Evolutionary conservation across 768 basidiomycete genomes (phyloP), one percentile per base, ranked within the genome.

Genomic region (Lactifluus pinguis): DNA sequence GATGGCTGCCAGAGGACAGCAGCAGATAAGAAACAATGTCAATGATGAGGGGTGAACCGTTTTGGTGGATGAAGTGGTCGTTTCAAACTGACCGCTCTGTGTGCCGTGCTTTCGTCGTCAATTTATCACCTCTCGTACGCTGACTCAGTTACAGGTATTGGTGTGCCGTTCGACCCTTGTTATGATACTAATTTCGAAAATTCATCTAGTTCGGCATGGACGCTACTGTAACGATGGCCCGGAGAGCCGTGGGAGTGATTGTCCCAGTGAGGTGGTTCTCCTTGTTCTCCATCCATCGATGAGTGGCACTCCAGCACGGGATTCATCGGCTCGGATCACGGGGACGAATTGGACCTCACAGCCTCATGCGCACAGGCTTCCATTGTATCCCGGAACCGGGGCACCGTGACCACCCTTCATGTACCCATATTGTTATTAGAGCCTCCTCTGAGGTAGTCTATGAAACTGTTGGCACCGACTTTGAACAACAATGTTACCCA

Each of bases 401-500:
- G 44, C 41, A 53, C 44, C 25, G 41, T 49, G 53, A 57, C 41
- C 5, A 25, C 47, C 39, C 15, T 61, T 42, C 50, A 57, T 57
- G 50, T 57, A 47, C 48, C 59, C 53, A 50, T 55, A 60, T 50
- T 50, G 15, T 44, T 19, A 19, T 53, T 48, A 54, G 47, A 34
- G 38, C 45, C 36, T 15, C 39, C 32, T 17, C 5, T 41, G 13
- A 39, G 48, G 47, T 11, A 4, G 47, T 25, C 10, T 47, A 49
- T 49, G 14, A n/a, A 25, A 10, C 39, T 25, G 9, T 48, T 53
- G 45, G 61, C 61, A 53, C 61, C 61, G 6, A 62, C 61, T 62
- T 62, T 58, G 61, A 62, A 62, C 61, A 48, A 42, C 52, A 62
- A 62, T 58, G 41, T 57, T 62, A 62, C 67, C 55, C 48, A 56